A percentile compares a stretch with the other conserved stretches of the same genome.
These are phyloP conservation scores for Astraeus odoratus DNA, from an alignment of 768 basidiomycete species.

Conservation along the genomic window DNA sequence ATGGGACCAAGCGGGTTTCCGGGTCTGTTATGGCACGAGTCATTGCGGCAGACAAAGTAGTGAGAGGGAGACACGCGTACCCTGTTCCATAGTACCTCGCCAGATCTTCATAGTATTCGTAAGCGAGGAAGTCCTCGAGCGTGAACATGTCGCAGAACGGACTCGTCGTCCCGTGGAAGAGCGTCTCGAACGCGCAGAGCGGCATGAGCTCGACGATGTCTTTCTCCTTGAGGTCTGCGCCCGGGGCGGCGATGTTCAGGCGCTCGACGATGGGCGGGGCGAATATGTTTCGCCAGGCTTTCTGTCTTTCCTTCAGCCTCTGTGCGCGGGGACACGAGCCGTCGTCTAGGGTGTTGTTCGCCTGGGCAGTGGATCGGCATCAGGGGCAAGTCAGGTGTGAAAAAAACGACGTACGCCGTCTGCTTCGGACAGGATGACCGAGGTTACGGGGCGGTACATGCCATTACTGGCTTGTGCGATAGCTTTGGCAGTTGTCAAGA, in stretches of 20 bases:
- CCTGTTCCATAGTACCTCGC: constrained; percentile 77
- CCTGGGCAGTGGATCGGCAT: constrained; percentile 21
- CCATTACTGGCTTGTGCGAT: constrained; percentile 49
- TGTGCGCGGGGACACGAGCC: constrained; percentile 55
- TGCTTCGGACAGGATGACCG: constrained; percentile 46
- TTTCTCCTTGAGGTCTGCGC: constrained; percentile 45
- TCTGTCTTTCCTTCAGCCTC: constrained; percentile 35
- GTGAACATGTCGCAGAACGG: constrained; percentile 73
- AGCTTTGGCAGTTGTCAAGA: constrained; percentile 34
- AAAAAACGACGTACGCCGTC: constrained; percentile 32
- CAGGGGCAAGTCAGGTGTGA: neutral
- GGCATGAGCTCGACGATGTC: constrained; percentile 61
- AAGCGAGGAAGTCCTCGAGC: constrained; percentile 51
- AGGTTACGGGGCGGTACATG: constrained; percentile 39
- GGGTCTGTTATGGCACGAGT: constrained; percentile 35
- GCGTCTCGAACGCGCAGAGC: constrained; percentile 78
- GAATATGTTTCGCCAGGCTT: constrained; percentile 51
- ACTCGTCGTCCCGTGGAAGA: constrained; percentile 42
- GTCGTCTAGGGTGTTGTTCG: constrained; percentile 66
- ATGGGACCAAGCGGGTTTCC: constrained; percentile 65
- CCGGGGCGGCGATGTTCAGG: constrained; percentile 55
- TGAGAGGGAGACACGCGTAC: constrained; percentile 29
- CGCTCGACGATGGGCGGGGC: constrained; percentile 48
- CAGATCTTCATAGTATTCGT: constrained; percentile 67
- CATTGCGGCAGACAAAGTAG: neutral